These are phyloP conservation scores for Rhodotorula kratochvilovae DNA, from an alignment of 768 basidiomycete species.

Conservation along the genomic window DNA sequence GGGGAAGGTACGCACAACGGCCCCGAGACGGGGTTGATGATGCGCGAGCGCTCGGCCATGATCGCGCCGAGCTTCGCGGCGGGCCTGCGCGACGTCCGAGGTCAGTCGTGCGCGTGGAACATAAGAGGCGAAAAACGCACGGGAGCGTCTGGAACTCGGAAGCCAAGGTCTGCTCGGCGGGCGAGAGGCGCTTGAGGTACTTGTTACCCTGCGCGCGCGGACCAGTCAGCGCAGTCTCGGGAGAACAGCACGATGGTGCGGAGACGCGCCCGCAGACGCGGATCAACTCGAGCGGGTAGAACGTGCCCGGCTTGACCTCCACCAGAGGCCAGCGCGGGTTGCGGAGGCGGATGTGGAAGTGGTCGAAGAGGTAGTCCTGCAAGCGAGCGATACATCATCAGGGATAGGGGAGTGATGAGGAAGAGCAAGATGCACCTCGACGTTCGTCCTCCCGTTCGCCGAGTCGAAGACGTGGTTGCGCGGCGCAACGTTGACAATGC, in stretches of 20 bases:
- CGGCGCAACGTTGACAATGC: neutral
- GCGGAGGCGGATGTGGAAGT: neutral
- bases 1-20: neutral
- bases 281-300: slow-evolving; percentile 20
- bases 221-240: fast-evolving
- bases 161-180: slow-evolving; percentile 1
- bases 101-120: fast-evolving
- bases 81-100: neutral
- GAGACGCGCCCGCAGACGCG: neutral
- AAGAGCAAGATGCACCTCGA: slow-evolving; percentile 5
- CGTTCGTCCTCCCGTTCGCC: neutral
- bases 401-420: neutral
- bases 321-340: slow-evolving; percentile 12
- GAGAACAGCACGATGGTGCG: too few relatives aligned
- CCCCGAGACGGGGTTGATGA: neutral
- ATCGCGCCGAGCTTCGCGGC: neutral
- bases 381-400: neutral
- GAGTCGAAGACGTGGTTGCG: neutral
- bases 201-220: neutral
- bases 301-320: neutral
- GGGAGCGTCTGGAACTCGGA: slow-evolving; percentile 3
- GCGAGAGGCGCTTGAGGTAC: neutral
- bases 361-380: slow-evolving; percentile 5
- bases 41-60: neutral
- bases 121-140: neutral